Conservation (phyloP, 306 rosid species). For the Quercus cerris region DNA sequence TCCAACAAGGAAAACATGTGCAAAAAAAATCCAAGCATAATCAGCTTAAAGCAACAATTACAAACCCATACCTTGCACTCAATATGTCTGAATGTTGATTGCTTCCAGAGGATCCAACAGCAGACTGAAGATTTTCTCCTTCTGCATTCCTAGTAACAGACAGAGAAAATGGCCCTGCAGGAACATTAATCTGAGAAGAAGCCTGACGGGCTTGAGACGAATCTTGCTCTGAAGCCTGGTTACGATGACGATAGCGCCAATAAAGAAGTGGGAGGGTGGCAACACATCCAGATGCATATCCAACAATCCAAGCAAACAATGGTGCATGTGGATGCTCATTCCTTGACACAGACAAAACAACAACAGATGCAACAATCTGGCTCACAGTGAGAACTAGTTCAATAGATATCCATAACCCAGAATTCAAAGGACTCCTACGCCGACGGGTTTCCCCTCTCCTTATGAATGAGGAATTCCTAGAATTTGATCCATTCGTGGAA, state of each 20-base stretch:
- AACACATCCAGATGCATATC: constrained; percentile 90
- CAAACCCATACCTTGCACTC: constrained; percentile 62
- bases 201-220: constrained; percentile 63
- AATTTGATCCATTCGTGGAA: constrained; percentile 51
- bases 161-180: constrained; percentile 62
- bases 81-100: constrained; percentile 44
- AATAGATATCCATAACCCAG: constrained; percentile 89
- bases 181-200: constrained; percentile 67
- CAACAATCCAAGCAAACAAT: constrained; percentile 82
- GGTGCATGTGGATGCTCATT: constrained; percentile 79
- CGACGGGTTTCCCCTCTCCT: constrained; percentile 79
- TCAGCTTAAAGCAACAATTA: constrained; percentile 20
- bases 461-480: constrained; percentile 53
- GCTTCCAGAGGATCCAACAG: constrained; percentile 45
- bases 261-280: constrained; percentile 89
- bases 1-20: background rate
- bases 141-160: constrained; percentile 65
- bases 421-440: constrained; percentile 84
- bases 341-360: constrained; percentile 77
- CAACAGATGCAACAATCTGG: constrained; percentile 81
- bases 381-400: constrained; percentile 75
- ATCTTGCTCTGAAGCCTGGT: constrained; percentile 68
- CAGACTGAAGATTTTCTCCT: constrained; percentile 59
- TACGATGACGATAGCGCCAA: constrained; percentile 87
- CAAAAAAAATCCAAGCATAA: background rate